Conservation (phyloP, 169 alveolate genomes). For the Plasmodium cynomolgi region DNA sequence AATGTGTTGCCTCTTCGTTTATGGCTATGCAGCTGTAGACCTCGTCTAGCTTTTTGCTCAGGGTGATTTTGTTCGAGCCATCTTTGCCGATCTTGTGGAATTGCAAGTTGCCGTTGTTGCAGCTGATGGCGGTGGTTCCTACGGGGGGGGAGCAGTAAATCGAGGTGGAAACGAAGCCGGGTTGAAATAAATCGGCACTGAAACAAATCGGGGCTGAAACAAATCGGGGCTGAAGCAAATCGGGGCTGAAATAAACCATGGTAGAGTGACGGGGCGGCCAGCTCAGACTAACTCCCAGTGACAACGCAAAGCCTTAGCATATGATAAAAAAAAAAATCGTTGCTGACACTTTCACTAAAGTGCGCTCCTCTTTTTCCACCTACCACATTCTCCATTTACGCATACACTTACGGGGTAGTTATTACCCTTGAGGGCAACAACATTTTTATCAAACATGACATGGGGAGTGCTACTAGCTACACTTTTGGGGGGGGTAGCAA, state of each 20-base stretch:
- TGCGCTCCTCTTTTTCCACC: neutral
- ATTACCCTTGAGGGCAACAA: conserved; percentile 13
- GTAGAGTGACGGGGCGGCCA: neutral
- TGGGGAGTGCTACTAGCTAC: neutral
- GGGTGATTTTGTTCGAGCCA: neutral
- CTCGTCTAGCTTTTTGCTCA: conserved; percentile 16
- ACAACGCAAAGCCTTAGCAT: neutral
- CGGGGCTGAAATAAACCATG: neutral
- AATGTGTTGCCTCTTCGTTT: conserved; percentile 15
- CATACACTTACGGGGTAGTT: conserved; percentile 44
- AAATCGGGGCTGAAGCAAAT: no score
- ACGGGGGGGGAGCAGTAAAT: neutral
- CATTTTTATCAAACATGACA: neutral
- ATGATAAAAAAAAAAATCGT: neutral
- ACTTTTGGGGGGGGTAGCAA: neutral
- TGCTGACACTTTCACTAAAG: neutral
- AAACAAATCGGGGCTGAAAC: no score
- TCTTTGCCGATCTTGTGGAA: conserved; percentile 27
- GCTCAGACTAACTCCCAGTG: neutral
- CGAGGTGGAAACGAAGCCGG: neutral
- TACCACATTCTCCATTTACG: conserved; percentile 40
- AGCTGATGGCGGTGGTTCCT: conserved; percentile 16
- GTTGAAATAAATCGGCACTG: no score
- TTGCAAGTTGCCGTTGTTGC: conserved; percentile 27
- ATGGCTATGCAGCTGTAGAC: conserved; percentile 37